Conservation (phyloP, 192 early-diverging fungal species). For the Thoreauomyces humboldtii region DNA sequence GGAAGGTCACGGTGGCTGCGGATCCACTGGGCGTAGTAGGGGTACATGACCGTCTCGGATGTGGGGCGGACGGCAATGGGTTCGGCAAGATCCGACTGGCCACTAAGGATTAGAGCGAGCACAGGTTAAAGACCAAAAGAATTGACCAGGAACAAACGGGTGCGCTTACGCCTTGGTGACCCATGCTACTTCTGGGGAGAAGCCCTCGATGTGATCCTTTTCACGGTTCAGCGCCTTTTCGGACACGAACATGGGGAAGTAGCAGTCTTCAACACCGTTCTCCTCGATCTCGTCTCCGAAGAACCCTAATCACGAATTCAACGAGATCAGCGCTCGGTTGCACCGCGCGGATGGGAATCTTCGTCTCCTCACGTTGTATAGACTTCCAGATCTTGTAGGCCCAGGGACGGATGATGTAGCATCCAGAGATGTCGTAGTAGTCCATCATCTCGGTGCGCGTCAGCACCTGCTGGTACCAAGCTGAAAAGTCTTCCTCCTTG, state of each 20-base stretch:
- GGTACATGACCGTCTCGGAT: conserved; percentile 99
- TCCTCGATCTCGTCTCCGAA: conserved; percentile 88
- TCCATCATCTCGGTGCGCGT: conserved; percentile 94
- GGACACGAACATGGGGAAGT: conserved; percentile 99
- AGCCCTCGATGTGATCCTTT: conserved; percentile 99
- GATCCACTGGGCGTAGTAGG: conserved; percentile 98
- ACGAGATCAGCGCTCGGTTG: too few species aligned
- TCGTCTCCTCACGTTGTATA: conserved; percentile 81
- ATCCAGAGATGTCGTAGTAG: conserved; percentile 98
- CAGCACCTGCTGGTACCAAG: conserved; percentile 89
- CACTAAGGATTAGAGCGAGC: too few species aligned
- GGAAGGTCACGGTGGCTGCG: conserved; percentile 96
- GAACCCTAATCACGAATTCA: conserved; percentile 59
- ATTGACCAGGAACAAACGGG: background rate
- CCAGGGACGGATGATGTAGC: conserved; percentile 97
- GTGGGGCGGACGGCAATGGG: conserved; percentile 99
- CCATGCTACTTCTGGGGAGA: conserved; percentile 99
- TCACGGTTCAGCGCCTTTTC: conserved; percentile 82
- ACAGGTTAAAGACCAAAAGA: background rate
- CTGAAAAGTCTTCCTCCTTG: conserved; percentile 89
- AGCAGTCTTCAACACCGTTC: conserved; percentile 93
- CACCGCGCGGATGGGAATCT: too few species aligned
- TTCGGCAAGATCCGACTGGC: conserved; percentile 85
- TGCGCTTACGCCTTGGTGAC: conserved; percentile 82
- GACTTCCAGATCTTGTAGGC: conserved; percentile 96